These are phyloP conservation scores for Arxiozyma bovina DNA, from an alignment of 1,139 yeast species.

Conservation along the genomic window DNA sequence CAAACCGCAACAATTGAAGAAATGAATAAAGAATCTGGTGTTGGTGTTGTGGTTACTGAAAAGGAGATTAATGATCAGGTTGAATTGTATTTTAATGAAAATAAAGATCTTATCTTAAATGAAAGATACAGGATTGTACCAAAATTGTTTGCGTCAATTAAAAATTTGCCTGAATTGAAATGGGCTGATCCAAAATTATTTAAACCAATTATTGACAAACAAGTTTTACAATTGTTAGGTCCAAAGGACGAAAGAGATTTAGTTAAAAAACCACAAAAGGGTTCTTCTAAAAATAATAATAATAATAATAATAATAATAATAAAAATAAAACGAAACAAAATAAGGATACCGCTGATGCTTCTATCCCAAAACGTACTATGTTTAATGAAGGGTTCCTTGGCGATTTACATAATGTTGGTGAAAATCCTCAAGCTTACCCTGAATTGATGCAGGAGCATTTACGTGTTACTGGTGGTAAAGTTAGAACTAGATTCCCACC, in stretches of 20 bases:
- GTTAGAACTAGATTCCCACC: slow-evolving; percentile 97
- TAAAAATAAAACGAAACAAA: slow-evolving; percentile 25
- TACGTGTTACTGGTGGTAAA: slow-evolving; percentile 65
- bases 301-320: slow-evolving; percentile 15
- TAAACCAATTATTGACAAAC: slow-evolving; percentile 78
- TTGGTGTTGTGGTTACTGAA: slow-evolving; percentile 64
- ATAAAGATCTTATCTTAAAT: slow-evolving; percentile 50
- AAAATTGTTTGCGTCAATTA: slow-evolving; percentile 64
- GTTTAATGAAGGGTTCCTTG: slow-evolving; percentile 93
- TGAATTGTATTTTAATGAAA: slow-evolving; percentile 46
- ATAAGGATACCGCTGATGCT: slow-evolving; percentile 28
- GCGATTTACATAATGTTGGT: slow-evolving; percentile 91
- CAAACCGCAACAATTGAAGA: slow-evolving; percentile 37
- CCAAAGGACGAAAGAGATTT: slow-evolving; percentile 95
- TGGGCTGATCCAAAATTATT: slow-evolving; percentile 88
- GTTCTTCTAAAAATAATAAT: slow-evolving; percentile 25
- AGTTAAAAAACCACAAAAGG: slow-evolving; percentile 67
- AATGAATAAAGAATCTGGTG: slow-evolving; percentile 63
- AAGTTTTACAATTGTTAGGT: slow-evolving; percentile 62
- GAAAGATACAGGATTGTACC: slow-evolving; percentile 76
- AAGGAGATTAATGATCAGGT: slow-evolving; percentile 57
- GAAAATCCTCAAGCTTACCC: slow-evolving; percentile 88
- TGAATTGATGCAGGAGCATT: slow-evolving; percentile 71
- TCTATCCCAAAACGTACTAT: slow-evolving; percentile 51
- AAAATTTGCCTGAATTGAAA: slow-evolving; percentile 62